A percentile compares a stretch with the other conserved stretches of the same genome.
These are phyloP conservation scores for Colletotrichum sp. DNA, from an alignment of 2,329 filamentous ascomycete species.

Conservation along the genomic window DNA sequence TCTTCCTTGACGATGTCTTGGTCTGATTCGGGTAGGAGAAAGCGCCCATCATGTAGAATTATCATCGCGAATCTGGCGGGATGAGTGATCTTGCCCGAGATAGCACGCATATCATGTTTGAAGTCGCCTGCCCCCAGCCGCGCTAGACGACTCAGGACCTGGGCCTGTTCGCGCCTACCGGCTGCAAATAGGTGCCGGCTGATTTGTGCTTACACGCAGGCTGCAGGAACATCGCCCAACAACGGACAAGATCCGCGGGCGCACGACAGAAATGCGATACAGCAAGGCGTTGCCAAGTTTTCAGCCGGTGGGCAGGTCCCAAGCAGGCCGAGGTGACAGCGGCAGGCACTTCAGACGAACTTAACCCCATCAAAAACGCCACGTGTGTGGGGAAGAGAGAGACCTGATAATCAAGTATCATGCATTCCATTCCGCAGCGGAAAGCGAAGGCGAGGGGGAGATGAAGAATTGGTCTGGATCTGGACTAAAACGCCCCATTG, in stretches of 20 bases:
- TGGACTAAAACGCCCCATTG: not conserved
- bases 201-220: not conserved
- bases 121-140: not conserved
- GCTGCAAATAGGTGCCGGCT: not conserved
- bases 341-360: not conserved
- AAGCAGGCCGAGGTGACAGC: not conserved
- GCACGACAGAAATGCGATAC: not conserved
- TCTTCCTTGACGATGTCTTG: not conserved
- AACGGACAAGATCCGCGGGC: not conserved
- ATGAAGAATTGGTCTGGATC: not conserved
- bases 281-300: not conserved
- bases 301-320: not conserved
- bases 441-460: not conserved
- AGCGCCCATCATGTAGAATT: not conserved
- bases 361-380: not conserved
- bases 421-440: not conserved
- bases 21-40: not conserved
- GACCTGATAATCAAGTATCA: not conserved
- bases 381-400: not conserved
- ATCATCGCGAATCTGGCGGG: not conserved
- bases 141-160: not conserved
- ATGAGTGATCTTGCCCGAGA: not conserved
- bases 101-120: not conserved
- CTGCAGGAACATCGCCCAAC: not conserved
- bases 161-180: not conserved